Evolutionary conservation across 2,329 filamentous ascomycete species (phyloP), one percentile per base, ranked within the genome.

Genomic region (Aureobasidium namibiae): DNA sequence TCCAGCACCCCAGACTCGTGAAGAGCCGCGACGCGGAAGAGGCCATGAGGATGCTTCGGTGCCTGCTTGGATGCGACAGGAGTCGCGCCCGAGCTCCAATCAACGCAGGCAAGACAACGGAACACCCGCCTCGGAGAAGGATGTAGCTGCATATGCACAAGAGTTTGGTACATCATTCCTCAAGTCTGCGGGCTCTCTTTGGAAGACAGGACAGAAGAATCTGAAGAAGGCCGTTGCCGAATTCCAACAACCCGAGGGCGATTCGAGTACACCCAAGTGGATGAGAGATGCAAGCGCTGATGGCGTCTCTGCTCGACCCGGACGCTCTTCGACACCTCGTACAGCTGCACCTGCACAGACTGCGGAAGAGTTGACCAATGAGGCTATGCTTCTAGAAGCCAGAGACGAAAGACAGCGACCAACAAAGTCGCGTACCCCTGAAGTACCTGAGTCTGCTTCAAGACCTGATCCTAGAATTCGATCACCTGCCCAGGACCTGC

Each of bases 161-260:
- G 88, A 92, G 34, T 80, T 97, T 68, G 89, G 94, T 0, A 90
- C 78, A 45, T 95, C 82, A 62, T 74, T 99, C 13, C 85, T 97
- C 72, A 99, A 99, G 72, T 94, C 92, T 2, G 94, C 94, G 1
- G 95, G 95, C 65, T 92, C 90, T 0, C 75, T 97, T 0, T 99
- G 94, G 94, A 99, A 96, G 70, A 89, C 88, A 3, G 86, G 92
- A 0, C 90, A 92, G 69, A 99, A 96, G 74, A 92, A 90, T 70
- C 83, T 97, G 60, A 90, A 95, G 67, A 90, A 94, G 72, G 92
- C 90, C 4, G 89, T 97, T 34, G 86, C 91, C 9, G 94, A 99
- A 16, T 88, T 97, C 61, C 83, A 84, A 65, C 75, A 79, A 56
- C 87, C 85, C n/a, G 78, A 78, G 21, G 91, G 79, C 26, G 91